Conservation (phyloP, 2,329 filamentous ascomycete genomes). For the Penicillium glabrum region DNA sequence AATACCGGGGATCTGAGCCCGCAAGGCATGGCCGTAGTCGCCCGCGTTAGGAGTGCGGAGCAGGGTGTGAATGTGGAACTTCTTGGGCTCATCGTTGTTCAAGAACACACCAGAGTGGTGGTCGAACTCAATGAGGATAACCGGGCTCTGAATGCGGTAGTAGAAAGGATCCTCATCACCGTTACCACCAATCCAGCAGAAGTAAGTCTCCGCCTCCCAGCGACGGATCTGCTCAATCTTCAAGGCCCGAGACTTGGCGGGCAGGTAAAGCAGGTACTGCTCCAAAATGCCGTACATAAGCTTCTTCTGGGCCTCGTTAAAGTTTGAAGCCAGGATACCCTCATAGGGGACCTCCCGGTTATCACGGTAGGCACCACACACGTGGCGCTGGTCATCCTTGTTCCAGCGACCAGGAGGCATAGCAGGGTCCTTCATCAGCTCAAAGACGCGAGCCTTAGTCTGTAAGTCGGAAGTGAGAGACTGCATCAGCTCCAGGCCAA, state of each 20-base stretch:
- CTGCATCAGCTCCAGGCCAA: conserved; percentile 71
- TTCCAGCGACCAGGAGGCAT: conserved; percentile 71
- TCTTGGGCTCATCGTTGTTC: conserved; percentile 69
- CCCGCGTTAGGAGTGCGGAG: conserved; percentile 71
- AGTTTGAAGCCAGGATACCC: conserved; percentile 57
- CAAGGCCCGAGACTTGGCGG: conserved; percentile 53
- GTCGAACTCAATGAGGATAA: conserved; percentile 74
- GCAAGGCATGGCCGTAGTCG: conserved; percentile 67
- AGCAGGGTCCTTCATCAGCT: conserved; percentile 59
- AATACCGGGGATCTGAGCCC: conserved; percentile 34
- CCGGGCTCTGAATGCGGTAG: conserved; percentile 73
- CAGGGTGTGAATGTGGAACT: conserved; percentile 77
- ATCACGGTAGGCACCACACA: conserved; percentile 76
- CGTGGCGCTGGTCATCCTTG: conserved; percentile 74
- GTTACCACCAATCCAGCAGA: conserved; percentile 72
- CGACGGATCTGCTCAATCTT: conserved; percentile 56
- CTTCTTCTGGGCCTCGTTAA: conserved; percentile 48
- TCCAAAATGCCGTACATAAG: conserved; percentile 60
- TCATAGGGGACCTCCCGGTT: conserved; percentile 76
- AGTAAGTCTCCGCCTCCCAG: conserved; percentile 71
- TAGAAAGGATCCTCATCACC: conserved; percentile 71
- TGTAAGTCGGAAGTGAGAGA: conserved; percentile 52
- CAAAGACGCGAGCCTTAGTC: conserved; percentile 56
- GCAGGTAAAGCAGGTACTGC: conserved; percentile 70
- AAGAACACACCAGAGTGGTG: conserved; percentile 78